Evolutionary conservation across 805 yeast genomes (phyloP).

Genomic region (Metschnikowia koreensis): DNA sequence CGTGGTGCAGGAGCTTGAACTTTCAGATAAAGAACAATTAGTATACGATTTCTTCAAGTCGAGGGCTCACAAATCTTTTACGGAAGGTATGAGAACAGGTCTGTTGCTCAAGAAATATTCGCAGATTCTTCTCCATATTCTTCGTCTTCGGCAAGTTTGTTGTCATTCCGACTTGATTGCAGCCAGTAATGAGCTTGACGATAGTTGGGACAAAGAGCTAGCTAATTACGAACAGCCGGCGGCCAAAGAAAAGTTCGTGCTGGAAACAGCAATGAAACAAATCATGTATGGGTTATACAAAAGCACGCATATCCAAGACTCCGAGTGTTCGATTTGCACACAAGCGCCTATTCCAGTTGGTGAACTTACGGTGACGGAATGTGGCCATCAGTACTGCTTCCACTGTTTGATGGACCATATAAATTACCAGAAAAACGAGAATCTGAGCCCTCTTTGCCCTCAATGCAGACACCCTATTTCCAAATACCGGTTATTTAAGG

Average conservation of each 20-base stretch:
- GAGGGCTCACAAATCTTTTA: slow-evolving; percentile 62
- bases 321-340: slow-evolving; percentile 86
- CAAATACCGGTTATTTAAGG: slow-evolving; percentile 46
- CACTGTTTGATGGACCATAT: slow-evolving; percentile 73
- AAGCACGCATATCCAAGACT: slow-evolving; percentile 35
- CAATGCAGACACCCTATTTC: slow-evolving; percentile 65
- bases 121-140: slow-evolving; percentile 75
- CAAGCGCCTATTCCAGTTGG: slow-evolving; percentile 56
- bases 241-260: slow-evolving; percentile 19
- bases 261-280: slow-evolving; percentile 22
- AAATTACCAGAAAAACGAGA: slow-evolving; percentile 56
- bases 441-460: slow-evolving; percentile 61
- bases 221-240: slow-evolving; percentile 14
- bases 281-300: slow-evolving; percentile 29
- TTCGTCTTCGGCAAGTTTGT: slow-evolving; percentile 83
- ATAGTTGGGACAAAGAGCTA: slow-evolving; percentile 32
- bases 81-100: slow-evolving; percentile 60
- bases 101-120: slow-evolving; percentile 70
- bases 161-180: slow-evolving; percentile 74
- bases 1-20: slow-evolving; percentile 60
- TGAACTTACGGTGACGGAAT: slow-evolving; percentile 62
- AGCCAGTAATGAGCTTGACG: slow-evolving; percentile 52
- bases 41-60: slow-evolving; percentile 68
- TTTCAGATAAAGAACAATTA: slow-evolving; percentile 62
- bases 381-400: slow-evolving; percentile 80